Evolutionary conservation across 345 rosid genomes (phyloP).

Genomic region (Pelargonium nanum): DNA sequence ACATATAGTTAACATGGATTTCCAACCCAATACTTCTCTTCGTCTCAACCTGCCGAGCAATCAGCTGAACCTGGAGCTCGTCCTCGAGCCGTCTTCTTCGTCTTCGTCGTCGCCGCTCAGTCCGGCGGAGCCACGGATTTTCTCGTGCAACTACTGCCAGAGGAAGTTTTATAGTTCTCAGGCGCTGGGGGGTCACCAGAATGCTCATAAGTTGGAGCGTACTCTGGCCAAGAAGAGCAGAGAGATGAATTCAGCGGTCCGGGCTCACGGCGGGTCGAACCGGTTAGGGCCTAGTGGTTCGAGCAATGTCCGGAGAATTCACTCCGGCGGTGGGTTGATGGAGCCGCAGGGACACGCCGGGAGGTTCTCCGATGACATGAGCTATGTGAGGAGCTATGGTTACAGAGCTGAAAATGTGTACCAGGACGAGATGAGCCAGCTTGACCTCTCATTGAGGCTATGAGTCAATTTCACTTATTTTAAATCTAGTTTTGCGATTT

Average conservation of each 20-base stretch:
- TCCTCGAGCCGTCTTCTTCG: conserved; percentile 49
- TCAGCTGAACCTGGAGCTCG: conserved; percentile 47
- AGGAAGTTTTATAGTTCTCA: conserved; percentile 92
- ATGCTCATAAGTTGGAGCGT: conserved; percentile 90
- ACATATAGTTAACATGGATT: conserved; percentile 33
- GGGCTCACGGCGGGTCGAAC: conserved; percentile 20
- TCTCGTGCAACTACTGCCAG: conserved; percentile 91
- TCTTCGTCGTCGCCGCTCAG: conserved; percentile 38
- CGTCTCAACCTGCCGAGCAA: conserved; percentile 43
- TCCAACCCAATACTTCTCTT: conserved; percentile 59
- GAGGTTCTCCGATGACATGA: conserved; percentile 17
- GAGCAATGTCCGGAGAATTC: background rate
- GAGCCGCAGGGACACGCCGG: conserved; percentile 11
- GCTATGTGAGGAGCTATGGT: conserved; percentile 22
- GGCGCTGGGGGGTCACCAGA: conserved; percentile 99
- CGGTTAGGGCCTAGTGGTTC: too few species aligned
- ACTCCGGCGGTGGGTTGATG: background rate
- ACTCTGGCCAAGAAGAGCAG: conserved; percentile 83
- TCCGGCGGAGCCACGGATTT: conserved; percentile 45
- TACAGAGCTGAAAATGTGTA: conserved; percentile 30
- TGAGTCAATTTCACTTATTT: conserved; percentile 27
- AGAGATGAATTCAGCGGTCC: conserved; percentile 28
- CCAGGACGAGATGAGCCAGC: conserved; percentile 50
- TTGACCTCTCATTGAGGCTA: conserved; percentile 78
- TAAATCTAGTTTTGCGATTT: too few species aligned